These are phyloP conservation scores for Pseudoturritis turrita DNA, from an alignment of 345 rosid species.

Conservation along the genomic window DNA sequence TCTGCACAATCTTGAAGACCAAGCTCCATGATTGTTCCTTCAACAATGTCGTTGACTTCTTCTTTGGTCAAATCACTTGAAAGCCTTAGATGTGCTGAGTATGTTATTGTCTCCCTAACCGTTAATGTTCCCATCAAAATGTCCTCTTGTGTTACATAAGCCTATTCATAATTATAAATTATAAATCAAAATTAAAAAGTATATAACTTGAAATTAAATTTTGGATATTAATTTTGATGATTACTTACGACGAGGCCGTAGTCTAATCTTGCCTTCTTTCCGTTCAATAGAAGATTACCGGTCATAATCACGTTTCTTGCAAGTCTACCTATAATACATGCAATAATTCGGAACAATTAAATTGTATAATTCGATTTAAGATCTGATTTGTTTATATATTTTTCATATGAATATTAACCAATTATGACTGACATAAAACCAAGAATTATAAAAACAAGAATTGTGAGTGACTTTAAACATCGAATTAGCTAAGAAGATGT, in stretches of 20 bases:
- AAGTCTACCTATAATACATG: constrained; percentile 67
- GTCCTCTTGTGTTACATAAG: constrained; percentile 79
- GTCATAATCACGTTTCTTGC: constrained; percentile 92
- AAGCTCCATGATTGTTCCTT: constrained; percentile 65
- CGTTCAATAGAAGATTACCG: constrained; percentile 81
- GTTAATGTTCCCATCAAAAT: constrained; percentile 81
- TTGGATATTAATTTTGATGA: not conserved
- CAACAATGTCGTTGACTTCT: constrained; percentile 56
- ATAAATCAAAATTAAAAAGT: not conserved
- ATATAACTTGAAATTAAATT: not conserved
- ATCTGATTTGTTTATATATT: not conserved
- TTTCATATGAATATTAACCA: not conserved
- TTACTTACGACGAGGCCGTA: constrained; percentile 65
- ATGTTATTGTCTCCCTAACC: constrained; percentile 80
- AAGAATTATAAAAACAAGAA: not conserved
- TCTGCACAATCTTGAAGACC: constrained; percentile 77
- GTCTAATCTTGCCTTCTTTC: constrained; percentile 71
- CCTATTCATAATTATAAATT: constrained; percentile 7
- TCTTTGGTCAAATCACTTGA: constrained; percentile 43
- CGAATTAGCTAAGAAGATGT: not conserved
- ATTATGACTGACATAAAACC: not conserved
- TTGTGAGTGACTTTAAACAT: not conserved
- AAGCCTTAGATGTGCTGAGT: constrained; percentile 68
- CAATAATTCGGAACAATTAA: not conserved
- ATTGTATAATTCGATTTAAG: not conserved